A percentile compares a stretch with the other conserved stretches of the same genome.
phyloP scores from a whole-genome alignment of 495 filamentous ascomycete genomes.

The Penicillium desertorum region DNA sequence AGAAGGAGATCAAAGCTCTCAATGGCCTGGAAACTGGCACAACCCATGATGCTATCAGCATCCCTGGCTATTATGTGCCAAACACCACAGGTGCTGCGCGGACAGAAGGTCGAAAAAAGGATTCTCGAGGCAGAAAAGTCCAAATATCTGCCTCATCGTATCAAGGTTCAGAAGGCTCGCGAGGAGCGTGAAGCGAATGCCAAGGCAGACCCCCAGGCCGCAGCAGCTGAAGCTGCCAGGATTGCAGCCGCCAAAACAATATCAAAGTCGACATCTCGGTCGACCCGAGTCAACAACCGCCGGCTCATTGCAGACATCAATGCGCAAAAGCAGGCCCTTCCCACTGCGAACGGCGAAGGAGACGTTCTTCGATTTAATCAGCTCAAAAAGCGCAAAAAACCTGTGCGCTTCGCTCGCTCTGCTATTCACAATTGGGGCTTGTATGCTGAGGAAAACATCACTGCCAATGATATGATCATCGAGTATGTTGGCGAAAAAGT shows the following conservation, averaged over 20 bases:
- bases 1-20: constrained; percentile 84
- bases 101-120: constrained; percentile 90
- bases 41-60: constrained; percentile 54
- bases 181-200: constrained; percentile 83
- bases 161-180: constrained; percentile 86
- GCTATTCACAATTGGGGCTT: constrained; percentile 99
- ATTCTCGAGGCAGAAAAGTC: constrained; percentile 97
- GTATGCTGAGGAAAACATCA: constrained; percentile 96
- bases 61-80: constrained; percentile 87
- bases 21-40: constrained; percentile 60
- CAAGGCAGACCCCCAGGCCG: constrained; percentile 66
- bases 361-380: constrained; percentile 97
- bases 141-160: constrained; percentile 94
- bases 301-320: constrained; percentile 91
- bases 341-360: constrained; percentile 65
- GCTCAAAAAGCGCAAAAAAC: constrained; percentile 98
- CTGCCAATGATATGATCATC: constrained; percentile 99
- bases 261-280: constrained; percentile 76
- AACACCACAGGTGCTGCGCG: constrained; percentile 82
- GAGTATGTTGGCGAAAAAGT: constrained; percentile 99
- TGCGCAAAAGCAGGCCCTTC: constrained; percentile 84
- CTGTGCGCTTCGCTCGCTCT: constrained; percentile 94
- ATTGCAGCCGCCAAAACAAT: constrained; percentile 75
- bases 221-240: constrained; percentile 65
- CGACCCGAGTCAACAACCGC: constrained; percentile 92